Conservation (phyloP, 306 rosid genomes). For the Erythrophleum fordii region DNA sequence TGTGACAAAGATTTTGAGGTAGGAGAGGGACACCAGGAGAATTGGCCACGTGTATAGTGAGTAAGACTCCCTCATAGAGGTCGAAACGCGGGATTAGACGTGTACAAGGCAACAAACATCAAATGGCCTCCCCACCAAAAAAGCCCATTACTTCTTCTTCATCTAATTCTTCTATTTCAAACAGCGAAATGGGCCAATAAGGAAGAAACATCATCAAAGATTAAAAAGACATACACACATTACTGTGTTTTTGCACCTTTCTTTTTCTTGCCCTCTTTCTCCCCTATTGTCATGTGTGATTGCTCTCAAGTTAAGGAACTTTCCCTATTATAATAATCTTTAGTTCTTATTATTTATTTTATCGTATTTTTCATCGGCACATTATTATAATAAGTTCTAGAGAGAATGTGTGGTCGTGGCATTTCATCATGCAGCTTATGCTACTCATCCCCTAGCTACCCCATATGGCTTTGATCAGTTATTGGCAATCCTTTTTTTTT, state of each 20-base stretch:
- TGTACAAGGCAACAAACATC: constrained; percentile 46
- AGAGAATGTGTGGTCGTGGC: constrained; percentile 59
- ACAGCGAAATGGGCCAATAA: constrained; percentile 51
- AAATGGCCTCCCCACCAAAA: background rate
- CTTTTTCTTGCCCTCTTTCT: constrained; percentile 8
- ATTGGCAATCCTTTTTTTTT: constrained; percentile 42
- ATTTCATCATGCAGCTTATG: constrained; percentile 37
- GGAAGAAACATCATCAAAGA: background rate
- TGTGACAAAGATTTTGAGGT: constrained; percentile 50
- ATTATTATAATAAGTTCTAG: background rate
- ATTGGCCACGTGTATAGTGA: constrained; percentile 65
- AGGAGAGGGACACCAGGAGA: constrained; percentile 13
- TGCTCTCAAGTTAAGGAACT: constrained; percentile 47
- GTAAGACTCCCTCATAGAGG: constrained; percentile 43
- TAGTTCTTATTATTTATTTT: background rate
- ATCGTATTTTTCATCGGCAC: background rate
- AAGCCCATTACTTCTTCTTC: constrained; percentile 22
- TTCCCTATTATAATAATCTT: constrained; percentile 25
- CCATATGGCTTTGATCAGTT: constrained; percentile 56
- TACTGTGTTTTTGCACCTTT: background rate
- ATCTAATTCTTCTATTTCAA: background rate
- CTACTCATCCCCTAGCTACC: constrained; percentile 30
- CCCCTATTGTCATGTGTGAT: constrained; percentile 36
- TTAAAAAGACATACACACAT: background rate
- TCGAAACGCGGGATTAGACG: constrained; percentile 75